Evolutionary conservation across 306 rosid genomes (phyloP).

Genomic region (Alnus glutinosa): DNA sequence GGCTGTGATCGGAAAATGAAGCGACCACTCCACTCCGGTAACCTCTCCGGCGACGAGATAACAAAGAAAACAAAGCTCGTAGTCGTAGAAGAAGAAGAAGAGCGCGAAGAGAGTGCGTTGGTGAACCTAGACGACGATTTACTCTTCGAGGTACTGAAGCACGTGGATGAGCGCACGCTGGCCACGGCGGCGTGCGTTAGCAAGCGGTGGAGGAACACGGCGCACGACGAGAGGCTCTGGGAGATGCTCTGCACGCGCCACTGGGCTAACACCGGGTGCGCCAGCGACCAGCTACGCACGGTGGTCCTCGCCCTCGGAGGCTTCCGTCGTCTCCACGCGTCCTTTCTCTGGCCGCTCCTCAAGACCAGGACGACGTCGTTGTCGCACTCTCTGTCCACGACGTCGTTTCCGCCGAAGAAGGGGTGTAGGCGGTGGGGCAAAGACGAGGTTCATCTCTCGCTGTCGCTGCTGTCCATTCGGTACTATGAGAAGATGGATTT

Average conservation of each 20-base stretch:
- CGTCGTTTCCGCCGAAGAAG: not conserved
- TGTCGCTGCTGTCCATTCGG: conserved; percentile 3
- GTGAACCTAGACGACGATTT: not conserved
- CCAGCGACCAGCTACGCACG: not conserved
- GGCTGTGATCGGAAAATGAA: not conserved
- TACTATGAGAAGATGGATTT: not conserved
- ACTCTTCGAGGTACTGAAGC: not conserved
- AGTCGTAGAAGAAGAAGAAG: not conserved
- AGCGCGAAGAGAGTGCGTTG: not conserved
- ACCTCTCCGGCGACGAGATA: not conserved
- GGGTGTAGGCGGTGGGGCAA: not conserved
- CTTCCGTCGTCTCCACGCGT: not conserved
- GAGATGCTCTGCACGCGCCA: conserved; percentile 2
- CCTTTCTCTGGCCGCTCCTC: not conserved
- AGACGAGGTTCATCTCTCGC: conserved; percentile 4
- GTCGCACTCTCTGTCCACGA: not conserved
- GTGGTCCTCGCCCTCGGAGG: conserved; percentile 2
- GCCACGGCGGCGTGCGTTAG: conserved; percentile 3
- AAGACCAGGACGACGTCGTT: not conserved
- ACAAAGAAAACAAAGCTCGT: not conserved
- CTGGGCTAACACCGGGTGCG: conserved; percentile 4
- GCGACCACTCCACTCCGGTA: not conserved
- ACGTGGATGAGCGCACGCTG: not conserved
- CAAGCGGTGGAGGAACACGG: conserved; percentile 1
- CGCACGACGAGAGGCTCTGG: not conserved